Conservation (phyloP, 768 basidiomycete genomes). For the Auricularia auricula-judae region DNA sequence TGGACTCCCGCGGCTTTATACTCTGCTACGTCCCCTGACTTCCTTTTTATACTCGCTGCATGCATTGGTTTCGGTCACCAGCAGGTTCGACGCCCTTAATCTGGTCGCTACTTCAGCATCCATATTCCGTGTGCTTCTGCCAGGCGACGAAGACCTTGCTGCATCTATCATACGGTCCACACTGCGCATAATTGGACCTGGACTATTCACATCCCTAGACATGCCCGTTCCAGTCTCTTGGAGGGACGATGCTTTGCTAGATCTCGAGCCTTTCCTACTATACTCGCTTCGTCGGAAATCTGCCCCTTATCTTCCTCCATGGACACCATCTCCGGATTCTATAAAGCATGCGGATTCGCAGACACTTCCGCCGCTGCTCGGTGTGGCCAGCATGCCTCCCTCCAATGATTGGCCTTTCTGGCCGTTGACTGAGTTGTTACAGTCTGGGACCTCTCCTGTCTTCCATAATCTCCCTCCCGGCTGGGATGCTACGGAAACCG, state of each 20-base stretch:
- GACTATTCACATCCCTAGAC: constrained; percentile 29
- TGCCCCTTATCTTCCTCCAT: constrained; percentile 15
- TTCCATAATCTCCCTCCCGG: constrained; percentile 53
- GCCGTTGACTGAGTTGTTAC: constrained; percentile 68
- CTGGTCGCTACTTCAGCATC: not conserved
- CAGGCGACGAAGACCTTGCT: constrained; percentile 65
- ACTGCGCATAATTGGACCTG: constrained; percentile 17
- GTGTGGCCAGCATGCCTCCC: not conserved
- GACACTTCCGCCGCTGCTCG: no score
- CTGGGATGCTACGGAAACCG: constrained; percentile 75
- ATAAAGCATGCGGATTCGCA: constrained; percentile 25
- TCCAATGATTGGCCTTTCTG: constrained; percentile 53
- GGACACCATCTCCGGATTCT: constrained; percentile 38
- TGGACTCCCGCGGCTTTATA: no score
- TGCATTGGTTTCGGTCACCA: not conserved
- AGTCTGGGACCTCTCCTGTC: constrained; percentile 61
- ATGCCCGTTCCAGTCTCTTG: constrained; percentile 31
- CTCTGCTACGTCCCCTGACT: not conserved
- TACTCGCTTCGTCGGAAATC: constrained; percentile 31
- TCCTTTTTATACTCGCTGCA: not conserved
- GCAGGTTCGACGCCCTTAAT: not conserved
- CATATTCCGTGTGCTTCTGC: constrained; percentile 36
- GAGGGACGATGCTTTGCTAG: constrained; percentile 37
- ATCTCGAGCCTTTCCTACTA: constrained; percentile 51
- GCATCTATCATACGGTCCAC: constrained; percentile 23